Conservation (phyloP, 495 filamentous ascomycete species). For the Penicillium bovifimosum region DNA sequence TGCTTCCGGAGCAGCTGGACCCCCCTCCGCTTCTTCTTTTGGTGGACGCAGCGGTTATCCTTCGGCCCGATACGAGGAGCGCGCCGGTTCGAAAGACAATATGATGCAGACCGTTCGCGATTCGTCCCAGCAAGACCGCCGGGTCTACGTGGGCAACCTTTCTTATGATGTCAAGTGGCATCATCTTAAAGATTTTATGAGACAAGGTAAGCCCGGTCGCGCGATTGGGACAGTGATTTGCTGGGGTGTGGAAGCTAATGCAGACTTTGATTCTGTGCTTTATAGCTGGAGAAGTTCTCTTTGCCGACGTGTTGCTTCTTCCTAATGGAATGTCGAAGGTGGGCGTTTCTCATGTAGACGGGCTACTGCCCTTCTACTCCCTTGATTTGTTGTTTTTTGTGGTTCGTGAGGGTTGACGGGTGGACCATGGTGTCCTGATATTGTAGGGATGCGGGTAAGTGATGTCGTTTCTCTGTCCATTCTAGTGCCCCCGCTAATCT, state of each 20-base stretch:
- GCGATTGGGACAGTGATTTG: slow-evolving; percentile 19
- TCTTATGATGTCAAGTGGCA: slow-evolving; percentile 99
- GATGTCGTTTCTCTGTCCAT: neutral
- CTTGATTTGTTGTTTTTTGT: slow-evolving; percentile 21
- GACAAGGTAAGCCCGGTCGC: slow-evolving; percentile 73
- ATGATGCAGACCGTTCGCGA: slow-evolving; percentile 94
- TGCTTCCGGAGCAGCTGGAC: slow-evolving; percentile 64
- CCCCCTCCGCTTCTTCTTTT: slow-evolving; percentile 51
- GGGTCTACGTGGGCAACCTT: slow-evolving; percentile 98
- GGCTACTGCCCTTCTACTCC: slow-evolving; percentile 66
- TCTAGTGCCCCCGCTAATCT: slow-evolving; percentile 26
- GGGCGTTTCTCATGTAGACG: slow-evolving; percentile 87
- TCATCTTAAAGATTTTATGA: slow-evolving; percentile 99
- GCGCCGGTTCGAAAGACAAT: slow-evolving; percentile 77
- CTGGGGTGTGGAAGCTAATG: slow-evolving; percentile 25
- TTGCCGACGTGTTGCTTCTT: slow-evolving; percentile 98
- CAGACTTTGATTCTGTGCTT: slow-evolving; percentile 20
- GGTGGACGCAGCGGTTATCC: slow-evolving; percentile 54
- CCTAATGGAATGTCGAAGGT: slow-evolving; percentile 99
- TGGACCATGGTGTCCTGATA: slow-evolving; percentile 83
- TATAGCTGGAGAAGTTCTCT: slow-evolving; percentile 97
- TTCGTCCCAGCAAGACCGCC: slow-evolving; percentile 94
- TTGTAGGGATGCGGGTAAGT: slow-evolving; percentile 99
- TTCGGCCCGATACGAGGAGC: slow-evolving; percentile 76
- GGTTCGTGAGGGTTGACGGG: slow-evolving; percentile 94